These are phyloP conservation scores for Cyclotella cryptica DNA, from an alignment of 108 stramenopile genomes.

Conservation along the genomic window DNA sequence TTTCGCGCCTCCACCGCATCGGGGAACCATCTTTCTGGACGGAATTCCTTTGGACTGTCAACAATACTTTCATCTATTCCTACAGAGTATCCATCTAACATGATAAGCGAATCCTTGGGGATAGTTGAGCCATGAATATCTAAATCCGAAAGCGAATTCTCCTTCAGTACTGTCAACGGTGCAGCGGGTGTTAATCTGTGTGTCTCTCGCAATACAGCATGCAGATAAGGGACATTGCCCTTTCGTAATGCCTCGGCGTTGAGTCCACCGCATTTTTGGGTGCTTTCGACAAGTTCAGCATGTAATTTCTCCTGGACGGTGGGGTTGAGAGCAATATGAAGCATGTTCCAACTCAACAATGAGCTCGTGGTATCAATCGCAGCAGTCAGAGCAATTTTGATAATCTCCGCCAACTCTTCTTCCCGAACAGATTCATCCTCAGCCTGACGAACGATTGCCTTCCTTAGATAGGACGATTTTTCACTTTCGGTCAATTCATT, in stretches of 20 bases:
- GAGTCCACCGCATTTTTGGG: slow-evolving; percentile 18
- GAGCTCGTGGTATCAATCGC: slow-evolving; percentile 47
- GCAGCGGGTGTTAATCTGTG: slow-evolving; percentile 42
- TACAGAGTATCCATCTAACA: slow-evolving; percentile 18
- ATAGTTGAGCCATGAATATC: slow-evolving; percentile 39
- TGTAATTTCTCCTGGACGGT: slow-evolving; percentile 29
- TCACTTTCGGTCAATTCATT: slow-evolving; percentile 37
- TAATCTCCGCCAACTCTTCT: slow-evolving; percentile 36
- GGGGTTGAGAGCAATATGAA: slow-evolving; percentile 41
- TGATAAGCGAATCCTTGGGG: slow-evolving; percentile 33
- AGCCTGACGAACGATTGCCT: slow-evolving; percentile 38
- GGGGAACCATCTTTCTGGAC: slow-evolving; percentile 46
- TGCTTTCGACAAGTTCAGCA: slow-evolving; percentile 29
- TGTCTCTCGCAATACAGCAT: slow-evolving; percentile 45
- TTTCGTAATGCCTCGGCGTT: slow-evolving; percentile 28
- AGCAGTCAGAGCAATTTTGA: slow-evolving; percentile 20
- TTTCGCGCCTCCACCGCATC: slow-evolving; percentile 36
- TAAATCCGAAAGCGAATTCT: slow-evolving; percentile 17
- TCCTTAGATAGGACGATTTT: slow-evolving; percentile 27
- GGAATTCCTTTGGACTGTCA: slow-evolving; percentile 40
- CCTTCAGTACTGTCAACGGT: slow-evolving; percentile 17
- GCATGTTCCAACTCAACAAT: slow-evolving; percentile 35
- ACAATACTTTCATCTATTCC: slow-evolving; percentile 31
- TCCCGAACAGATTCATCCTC: slow-evolving; percentile 17
- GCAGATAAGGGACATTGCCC: slow-evolving; percentile 30